Conservation (phyloP, 108 stramenopile species). For the Licmophora abbreviata region DNA sequence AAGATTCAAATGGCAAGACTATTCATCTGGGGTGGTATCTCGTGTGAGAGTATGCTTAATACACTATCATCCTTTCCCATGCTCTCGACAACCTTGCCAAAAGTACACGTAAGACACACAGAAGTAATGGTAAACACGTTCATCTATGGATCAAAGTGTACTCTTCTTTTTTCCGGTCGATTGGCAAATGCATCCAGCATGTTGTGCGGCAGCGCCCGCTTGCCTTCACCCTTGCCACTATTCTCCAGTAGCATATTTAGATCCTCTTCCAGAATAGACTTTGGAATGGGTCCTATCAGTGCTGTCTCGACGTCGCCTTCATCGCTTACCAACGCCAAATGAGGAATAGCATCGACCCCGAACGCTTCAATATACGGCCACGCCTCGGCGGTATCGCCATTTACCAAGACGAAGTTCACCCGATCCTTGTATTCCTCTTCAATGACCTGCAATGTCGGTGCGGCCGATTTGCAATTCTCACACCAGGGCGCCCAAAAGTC, state of each 20-base stretch:
- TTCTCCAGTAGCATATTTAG: conserved; percentile 60
- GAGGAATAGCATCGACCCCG: conserved; percentile 81
- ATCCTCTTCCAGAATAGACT: conserved; percentile 51
- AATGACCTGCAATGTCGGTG: conserved; percentile 50
- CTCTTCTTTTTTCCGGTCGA: conserved; percentile 34
- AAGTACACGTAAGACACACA: too few species aligned
- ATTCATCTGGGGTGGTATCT: too few species aligned
- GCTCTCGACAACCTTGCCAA: too few species aligned
- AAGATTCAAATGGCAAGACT: too few species aligned
- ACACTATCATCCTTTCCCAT: too few species aligned
- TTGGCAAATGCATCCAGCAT: conserved; percentile 79
- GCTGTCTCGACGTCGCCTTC: conserved; percentile 79
- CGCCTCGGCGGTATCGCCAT: conserved; percentile 40
- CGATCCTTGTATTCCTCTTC: conserved; percentile 57
- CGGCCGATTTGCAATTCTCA: conserved; percentile 63
- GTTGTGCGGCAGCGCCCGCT: conserved; percentile 48
- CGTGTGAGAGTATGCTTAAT: too few species aligned
- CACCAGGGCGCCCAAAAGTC: conserved; percentile 88
- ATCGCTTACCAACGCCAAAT: conserved; percentile 54
- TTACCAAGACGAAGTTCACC: conserved; percentile 76
- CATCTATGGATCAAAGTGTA: conserved; percentile 23
- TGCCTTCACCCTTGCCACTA: conserved; percentile 7
- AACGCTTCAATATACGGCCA: conserved; percentile 66
- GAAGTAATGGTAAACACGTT: not conserved
- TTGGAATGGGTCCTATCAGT: conserved; percentile 72